Evolutionary conservation across 2,329 filamentous ascomycete genomes (phyloP).

Genomic region (Talaromyces sp.): DNA sequence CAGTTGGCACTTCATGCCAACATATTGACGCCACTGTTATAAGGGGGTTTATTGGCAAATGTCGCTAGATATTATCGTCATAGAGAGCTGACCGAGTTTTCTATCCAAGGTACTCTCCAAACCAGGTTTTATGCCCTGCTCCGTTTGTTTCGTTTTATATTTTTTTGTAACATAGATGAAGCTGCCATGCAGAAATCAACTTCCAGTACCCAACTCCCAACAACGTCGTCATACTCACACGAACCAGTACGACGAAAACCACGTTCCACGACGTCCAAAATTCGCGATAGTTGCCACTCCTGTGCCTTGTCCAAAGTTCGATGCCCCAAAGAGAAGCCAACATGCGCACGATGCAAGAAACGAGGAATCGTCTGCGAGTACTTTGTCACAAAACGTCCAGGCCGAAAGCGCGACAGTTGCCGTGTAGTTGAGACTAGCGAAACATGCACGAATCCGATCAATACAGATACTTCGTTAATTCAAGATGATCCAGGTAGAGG

Average conservation of each 20-base stretch:
- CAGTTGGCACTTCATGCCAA: background rate
- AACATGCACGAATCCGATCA: background rate
- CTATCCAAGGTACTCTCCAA: background rate
- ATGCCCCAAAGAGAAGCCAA: constrained; percentile 7
- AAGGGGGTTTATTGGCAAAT: background rate
- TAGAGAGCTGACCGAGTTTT: background rate
- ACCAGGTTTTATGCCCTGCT: background rate
- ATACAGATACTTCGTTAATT: background rate
- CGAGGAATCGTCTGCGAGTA: constrained; percentile 28
- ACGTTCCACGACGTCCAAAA: constrained; percentile 15
- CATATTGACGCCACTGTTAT: background rate
- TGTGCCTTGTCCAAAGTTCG: constrained; percentile 33
- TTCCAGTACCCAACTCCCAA: background rate
- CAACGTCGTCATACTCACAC: background rate
- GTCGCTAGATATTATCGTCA: background rate
- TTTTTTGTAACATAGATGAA: background rate
- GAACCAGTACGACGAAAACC: background rate
- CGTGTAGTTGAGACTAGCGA: background rate
- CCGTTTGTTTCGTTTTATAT: background rate
- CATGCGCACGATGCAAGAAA: constrained; percentile 30
- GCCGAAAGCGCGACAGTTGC: constrained; percentile 17
- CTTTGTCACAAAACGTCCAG: constrained; percentile 25
- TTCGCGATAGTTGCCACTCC: constrained; percentile 35
- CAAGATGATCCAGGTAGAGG: background rate
- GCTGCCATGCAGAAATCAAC: background rate